Percentiles rank a stretch among this genome's conserved stretches.
These are phyloP conservation scores for Calonectria pseudoreteaudii DNA, from an alignment of 2,329 filamentous ascomycete species.

Conservation along the genomic window DNA sequence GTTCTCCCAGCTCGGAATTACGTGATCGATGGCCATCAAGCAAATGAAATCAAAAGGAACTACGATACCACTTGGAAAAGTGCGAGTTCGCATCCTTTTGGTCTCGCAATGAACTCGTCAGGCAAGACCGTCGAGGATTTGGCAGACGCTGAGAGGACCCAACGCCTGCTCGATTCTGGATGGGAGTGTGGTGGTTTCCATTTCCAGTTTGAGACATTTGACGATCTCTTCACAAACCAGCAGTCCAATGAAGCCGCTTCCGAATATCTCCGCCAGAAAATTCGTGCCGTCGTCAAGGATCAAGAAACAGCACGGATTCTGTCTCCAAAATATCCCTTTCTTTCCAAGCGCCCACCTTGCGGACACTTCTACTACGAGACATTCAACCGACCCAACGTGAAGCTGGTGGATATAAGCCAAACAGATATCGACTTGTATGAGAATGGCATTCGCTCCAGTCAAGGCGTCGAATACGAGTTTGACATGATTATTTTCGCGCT, in stretches of 20 bases:
- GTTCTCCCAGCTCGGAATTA: conserved; percentile 25
- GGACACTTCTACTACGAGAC: conserved; percentile 29
- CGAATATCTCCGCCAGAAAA: conserved; percentile 27
- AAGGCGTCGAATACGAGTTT: conserved; percentile 18
- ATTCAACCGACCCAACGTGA: conserved; percentile 28
- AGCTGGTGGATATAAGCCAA: conserved; percentile 23
- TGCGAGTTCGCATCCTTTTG: conserved; percentile 2
- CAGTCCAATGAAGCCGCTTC: conserved; percentile 25
- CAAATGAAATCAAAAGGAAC: conserved; percentile 10
- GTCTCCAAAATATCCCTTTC: conserved; percentile 21
- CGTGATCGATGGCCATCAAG: conserved; percentile 17
- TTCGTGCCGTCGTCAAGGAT: conserved; percentile 24
- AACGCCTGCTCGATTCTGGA: conserved; percentile 2
- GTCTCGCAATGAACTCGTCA: background rate
- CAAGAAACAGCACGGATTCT: conserved; percentile 19
- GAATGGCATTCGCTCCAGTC: conserved; percentile 16
- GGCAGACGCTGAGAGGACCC: background rate
- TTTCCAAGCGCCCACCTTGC: conserved; percentile 26
- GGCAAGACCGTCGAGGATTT: conserved; percentile 1
- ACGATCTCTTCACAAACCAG: conserved; percentile 21
- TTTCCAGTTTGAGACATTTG: conserved; percentile 21
- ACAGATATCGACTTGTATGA: conserved; percentile 11
- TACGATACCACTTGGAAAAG: conserved; percentile 11
- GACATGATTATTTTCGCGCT: conserved; percentile 33
- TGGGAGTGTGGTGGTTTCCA: conserved; percentile 22